These are phyloP conservation scores for Camellia sinensis DNA, from an alignment of 148 eudicot genomes.

Conservation along the genomic window DNA sequence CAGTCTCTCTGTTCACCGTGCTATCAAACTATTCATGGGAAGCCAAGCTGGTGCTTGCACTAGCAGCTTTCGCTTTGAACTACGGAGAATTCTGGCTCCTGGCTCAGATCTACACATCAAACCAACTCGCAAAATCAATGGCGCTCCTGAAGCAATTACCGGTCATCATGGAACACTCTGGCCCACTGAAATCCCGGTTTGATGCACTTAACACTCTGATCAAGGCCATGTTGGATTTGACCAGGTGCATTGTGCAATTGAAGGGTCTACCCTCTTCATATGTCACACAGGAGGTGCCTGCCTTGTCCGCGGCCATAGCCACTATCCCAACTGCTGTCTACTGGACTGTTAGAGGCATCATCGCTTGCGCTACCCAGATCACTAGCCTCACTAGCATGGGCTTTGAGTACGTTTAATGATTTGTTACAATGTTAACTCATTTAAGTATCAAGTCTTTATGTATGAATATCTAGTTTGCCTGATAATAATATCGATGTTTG, in stretches of 20 bases:
- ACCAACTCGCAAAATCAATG: slow-evolving; percentile 47
- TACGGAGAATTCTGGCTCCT: slow-evolving; percentile 60
- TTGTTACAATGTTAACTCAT: too few relatives aligned
- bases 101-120: slow-evolving; percentile 36
- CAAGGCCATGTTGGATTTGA: slow-evolving; percentile 33
- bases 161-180: slow-evolving; percentile 24
- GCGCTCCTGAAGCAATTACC: slow-evolving; percentile 42
- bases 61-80: slow-evolving; percentile 47
- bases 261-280: slow-evolving; percentile 28
- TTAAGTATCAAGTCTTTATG: too few relatives aligned
- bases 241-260: slow-evolving; percentile 31
- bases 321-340: slow-evolving; percentile 50
- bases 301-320: slow-evolving; percentile 24
- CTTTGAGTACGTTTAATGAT: slow-evolving; percentile 29
- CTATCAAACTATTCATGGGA: slow-evolving; percentile 43
- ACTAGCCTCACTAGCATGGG: slow-evolving; percentile 32
- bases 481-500: neutral
- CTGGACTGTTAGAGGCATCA: slow-evolving; percentile 38
- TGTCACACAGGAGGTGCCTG: slow-evolving; percentile 27
- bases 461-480: too few relatives aligned
- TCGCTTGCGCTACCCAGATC: slow-evolving; percentile 38
- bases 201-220: slow-evolving; percentile 41
- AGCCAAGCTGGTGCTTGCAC: slow-evolving; percentile 44
- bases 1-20: slow-evolving; percentile 33
- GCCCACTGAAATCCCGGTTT: slow-evolving; percentile 28